Base-by-base conservation (phyloP, 139 green algal species). In the Yamagishiella unicocca region DNA sequence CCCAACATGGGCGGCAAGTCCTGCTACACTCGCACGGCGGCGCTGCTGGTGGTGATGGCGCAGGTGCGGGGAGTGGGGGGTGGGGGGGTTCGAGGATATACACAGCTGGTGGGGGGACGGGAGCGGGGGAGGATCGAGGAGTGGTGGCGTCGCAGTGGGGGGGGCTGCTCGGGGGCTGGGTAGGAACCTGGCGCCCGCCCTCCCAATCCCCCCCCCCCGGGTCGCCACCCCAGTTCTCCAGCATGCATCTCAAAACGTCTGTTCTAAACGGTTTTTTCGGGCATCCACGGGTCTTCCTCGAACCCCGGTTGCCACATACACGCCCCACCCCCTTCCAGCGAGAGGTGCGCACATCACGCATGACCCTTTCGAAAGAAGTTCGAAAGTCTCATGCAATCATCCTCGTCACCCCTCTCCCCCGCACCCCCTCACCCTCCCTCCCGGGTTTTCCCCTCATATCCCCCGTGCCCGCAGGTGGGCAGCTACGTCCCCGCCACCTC, bases 1-100 rank as follows among this genome's bases (percentile, higher is more conserved):
- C 97, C 97, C 31, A 99, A 99, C 94, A 99, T 99, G 97, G 97
- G 94, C 43, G 96, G 96, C 88, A 98, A 98, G 93, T 93, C 74
- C 38, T 95, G 92, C 85, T 95, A 94, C 85, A 94, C 95, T 22
- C 89, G 94, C 25, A 87, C 93, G 45, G 93, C 94, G 35, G 95
- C 94, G 17, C 92, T 99, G 31, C 93, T 96, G 1, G 91, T 91
- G 43, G 94, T 98, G 77, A 94, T 99, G 94, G 97, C 97, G 2
- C 97, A 99, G 89, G 90, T 96, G 19, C 0, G 89, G 35, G 46
- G 1, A 3, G 17, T 12, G n/a, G 21, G 64, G 21, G n/a, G n/a
- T 35, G 67, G 31, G 64, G 64, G 7, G 55, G 75, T 4, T 37
- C 9, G 64, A 12, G 64, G 31, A 73, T 6, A 43, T 73, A 19